Conservation (phyloP, 306 rosid genomes). For the Fragaria vesca region DNA sequence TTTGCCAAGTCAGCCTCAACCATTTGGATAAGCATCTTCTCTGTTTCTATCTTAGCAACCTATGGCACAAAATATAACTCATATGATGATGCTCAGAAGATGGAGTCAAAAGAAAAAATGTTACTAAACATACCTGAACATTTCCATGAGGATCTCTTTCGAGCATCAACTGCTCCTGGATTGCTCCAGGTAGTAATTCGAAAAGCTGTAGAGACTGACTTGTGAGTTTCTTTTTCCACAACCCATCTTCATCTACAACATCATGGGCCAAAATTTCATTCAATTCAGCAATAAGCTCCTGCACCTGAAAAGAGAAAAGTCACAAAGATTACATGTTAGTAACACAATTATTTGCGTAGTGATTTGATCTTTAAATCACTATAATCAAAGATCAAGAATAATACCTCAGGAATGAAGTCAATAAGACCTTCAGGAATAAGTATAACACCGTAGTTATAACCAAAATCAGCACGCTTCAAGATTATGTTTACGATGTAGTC, state of each 20-base stretch:
- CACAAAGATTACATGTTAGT: slow-evolving; percentile 20
- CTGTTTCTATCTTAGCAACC: slow-evolving; percentile 99
- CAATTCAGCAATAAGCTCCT: slow-evolving; percentile 86
- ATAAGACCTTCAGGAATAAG: slow-evolving; percentile 98
- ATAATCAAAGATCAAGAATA: slow-evolving; percentile 22
- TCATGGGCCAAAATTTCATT: slow-evolving; percentile 92
- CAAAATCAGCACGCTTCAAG: slow-evolving; percentile 67
- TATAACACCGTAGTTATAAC: slow-evolving; percentile 90
- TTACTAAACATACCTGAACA: slow-evolving; percentile 65
- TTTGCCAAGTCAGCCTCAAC: slow-evolving; percentile 90
- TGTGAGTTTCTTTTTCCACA: slow-evolving; percentile 90
- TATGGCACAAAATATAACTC: slow-evolving; percentile 25
- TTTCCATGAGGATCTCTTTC: slow-evolving; percentile 99
- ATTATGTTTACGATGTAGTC: slow-evolving; percentile 87
- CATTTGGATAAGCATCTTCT: slow-evolving; percentile 99
- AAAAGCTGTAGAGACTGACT: slow-evolving; percentile 81
- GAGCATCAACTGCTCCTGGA: slow-evolving; percentile 98
- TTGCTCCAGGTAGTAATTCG: slow-evolving; percentile 88
- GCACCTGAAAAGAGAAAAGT: slow-evolving; percentile 64
- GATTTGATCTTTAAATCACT: neutral
- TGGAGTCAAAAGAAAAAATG: slow-evolving; percentile 19
- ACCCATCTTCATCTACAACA: slow-evolving; percentile 73
- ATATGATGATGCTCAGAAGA: slow-evolving; percentile 8
- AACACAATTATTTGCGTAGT: neutral
- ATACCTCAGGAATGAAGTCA: slow-evolving; percentile 99